Base-by-base conservation (phyloP, 768 basidiomycete species). In the Clavaria fumosa region DNA sequence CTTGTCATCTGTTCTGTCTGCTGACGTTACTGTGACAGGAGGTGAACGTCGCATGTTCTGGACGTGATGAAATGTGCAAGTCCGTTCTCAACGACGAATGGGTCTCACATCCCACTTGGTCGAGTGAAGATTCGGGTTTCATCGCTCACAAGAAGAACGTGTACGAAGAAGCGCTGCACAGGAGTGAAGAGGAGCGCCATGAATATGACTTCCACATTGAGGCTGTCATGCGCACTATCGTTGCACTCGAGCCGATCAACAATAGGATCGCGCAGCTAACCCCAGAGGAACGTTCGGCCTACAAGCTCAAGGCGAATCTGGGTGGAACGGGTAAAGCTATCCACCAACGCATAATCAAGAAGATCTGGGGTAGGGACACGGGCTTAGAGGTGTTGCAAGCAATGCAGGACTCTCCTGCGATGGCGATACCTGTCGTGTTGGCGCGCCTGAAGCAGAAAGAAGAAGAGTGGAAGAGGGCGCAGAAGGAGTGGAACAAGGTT, bases 141-240 rank as follows among this genome's bases (percentile, higher is more conserved):
- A 63, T 82, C 43, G 72, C 85, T 0, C 80, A 89, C 53, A 81
- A 82, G 60, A 95, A 93, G 68, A 99, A 97, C 57, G 69, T 79
- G 1, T 99, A 84, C 56, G 95, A 97, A 55, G 95, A 97, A 51
- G 91, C 91, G 0, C 67, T 97, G 7, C 91, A 96, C 58, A 81
- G 90, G 23, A 82, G 80, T 35, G 95, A 99, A 51, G 95, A 99
- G 55, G 95, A 99, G 53, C 76, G 95, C 4, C 95, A 99, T 54
- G 93, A 96, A 56, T 99, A 96, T 54, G 93, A 96, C 54, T 97
- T 95, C 62, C 89, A 97, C 54, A 85, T 97, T 49, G 93, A 97
- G 52, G 91, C 90, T 5, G 81, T 96, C 49, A 70, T 76, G 7
- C 79, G 90, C 37, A 95, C 93, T 3, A 91, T 97, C 47, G 65